These are phyloP conservation scores for Ogataea hybrid DNA, from an alignment of 1,139 yeast genomes.

Conservation along the genomic window DNA sequence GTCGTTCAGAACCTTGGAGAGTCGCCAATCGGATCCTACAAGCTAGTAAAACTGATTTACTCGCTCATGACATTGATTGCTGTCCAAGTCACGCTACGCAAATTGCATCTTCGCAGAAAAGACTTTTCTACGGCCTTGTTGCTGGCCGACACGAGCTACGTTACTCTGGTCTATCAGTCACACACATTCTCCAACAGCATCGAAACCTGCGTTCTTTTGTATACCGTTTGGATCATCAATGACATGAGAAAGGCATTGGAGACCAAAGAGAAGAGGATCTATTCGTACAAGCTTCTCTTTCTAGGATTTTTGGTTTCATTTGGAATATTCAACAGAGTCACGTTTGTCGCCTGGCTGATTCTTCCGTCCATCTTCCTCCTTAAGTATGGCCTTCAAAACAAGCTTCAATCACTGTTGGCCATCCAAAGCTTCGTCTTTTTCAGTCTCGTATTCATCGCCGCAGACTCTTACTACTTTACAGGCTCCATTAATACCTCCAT, in stretches of 20 bases:
- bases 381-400: slow-evolving; percentile 35
- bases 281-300: neutral
- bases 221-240: slow-evolving; percentile 51
- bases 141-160: slow-evolving; percentile 72
- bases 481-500: slow-evolving; percentile 6
- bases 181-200: slow-evolving; percentile 87
- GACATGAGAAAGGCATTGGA: slow-evolving; percentile 36
- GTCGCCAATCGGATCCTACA: slow-evolving; percentile 51
- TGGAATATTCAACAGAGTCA: slow-evolving; percentile 82
- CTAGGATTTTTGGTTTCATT: slow-evolving; percentile 57
- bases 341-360: slow-evolving; percentile 73
- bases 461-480: slow-evolving; percentile 47
- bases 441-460: slow-evolving; percentile 39
- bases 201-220: slow-evolving; percentile 69
- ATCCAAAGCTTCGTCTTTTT: slow-evolving; percentile 37
- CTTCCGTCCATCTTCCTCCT: slow-evolving; percentile 52
- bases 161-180: slow-evolving; percentile 76
- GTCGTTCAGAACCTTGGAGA: slow-evolving; percentile 9
- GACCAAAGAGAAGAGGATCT: neutral
- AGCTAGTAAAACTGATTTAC: slow-evolving; percentile 55
- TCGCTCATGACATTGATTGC: slow-evolving; percentile 57
- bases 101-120: slow-evolving; percentile 53
- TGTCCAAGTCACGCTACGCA: slow-evolving; percentile 50
- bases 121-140: slow-evolving; percentile 64
- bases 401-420: slow-evolving; percentile 28